Evolutionary conservation across 2,329 filamentous ascomycete genomes (phyloP), one percentile per base, ranked within the genome.

Genomic region (Diaporthe vaccinii): DNA sequence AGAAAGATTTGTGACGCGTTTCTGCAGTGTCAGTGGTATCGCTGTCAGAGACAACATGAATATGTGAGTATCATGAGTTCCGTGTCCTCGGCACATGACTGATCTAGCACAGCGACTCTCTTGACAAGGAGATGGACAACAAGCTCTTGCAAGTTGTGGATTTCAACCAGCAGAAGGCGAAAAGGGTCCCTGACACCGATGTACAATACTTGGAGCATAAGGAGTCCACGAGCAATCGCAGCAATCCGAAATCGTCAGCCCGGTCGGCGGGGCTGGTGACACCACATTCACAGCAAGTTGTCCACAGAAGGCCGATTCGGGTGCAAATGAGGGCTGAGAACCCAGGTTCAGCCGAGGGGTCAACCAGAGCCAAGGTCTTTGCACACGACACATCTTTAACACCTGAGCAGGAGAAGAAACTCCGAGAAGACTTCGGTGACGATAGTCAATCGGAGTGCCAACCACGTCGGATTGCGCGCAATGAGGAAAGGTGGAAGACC

Each of bases 261-360:
- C 58, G 39, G 25, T 31, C 41, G 4, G 31, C 34, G 20, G 17
- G 15, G 49, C 49, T 22, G 3, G 39, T 41, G 22, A 22, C 62
- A 39, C 22, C 34, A 12, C 34, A 49, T 14, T 58, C 70, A 12
- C 62, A 53, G 25, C 55, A 67, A 53, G 25, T 36, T 46, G 62
- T 31, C 14, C 15, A 17, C 14, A 22, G 25, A 3, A 73, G 70
- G 55, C 36, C 34, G 22, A n/a, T 76, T 28, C 62, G 69, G 41
- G 36, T 22, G n/a, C 73, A 68, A 28, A 75, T 75, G 73, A 75
- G 44, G n/a, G 41, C 15, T 28, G 69, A 75, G 15, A 51, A 20
- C 14, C 15, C n/a, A 22, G 49, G 3, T n/a, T 41, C 2, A 22
- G 51, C 22, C 31, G 31, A 41, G 14, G 28, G 36, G 22, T 22